phyloP scores from a whole-genome alignment of 1,284 basidiomycete species.

The Melampsora americana region DNA sequence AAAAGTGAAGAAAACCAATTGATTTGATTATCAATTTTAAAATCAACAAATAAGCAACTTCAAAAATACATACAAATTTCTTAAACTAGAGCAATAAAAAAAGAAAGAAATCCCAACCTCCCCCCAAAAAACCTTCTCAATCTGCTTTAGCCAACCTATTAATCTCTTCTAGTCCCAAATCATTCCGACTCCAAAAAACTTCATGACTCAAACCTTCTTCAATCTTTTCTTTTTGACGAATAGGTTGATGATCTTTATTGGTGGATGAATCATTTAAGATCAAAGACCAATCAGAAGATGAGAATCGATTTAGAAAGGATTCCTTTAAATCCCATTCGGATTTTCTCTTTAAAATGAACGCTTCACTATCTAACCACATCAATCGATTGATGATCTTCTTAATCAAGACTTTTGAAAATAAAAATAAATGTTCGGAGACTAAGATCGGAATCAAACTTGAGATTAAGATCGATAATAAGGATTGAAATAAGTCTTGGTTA shows the following conservation, averaged over 20 bases:
- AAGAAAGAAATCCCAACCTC: no score
- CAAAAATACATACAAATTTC: no score
- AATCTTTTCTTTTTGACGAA: not conserved
- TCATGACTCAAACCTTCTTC: conserved; percentile 6
- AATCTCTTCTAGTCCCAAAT: conserved; percentile 24
- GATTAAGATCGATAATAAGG: conserved; percentile 45
- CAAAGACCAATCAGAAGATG: not conserved
- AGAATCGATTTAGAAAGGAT: conserved; percentile 21
- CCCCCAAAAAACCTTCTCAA: not conserved
- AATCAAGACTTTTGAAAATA: conserved; percentile 46
- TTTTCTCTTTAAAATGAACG: conserved; percentile 49
- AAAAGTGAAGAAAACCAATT: no score
- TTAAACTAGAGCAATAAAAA: no score
- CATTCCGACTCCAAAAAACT: conserved; percentile 23
- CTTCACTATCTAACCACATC: conserved; percentile 50
- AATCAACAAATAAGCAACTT: no score
- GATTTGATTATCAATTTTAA: no score
- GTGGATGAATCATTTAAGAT: not conserved
- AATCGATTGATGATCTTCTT: conserved; percentile 50
- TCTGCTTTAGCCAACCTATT: conserved; percentile 21
- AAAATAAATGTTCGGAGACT: conserved; percentile 51
- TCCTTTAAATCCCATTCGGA: conserved; percentile 49
- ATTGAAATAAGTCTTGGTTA: not conserved
- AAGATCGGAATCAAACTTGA: conserved; percentile 51
- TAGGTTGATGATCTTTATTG: no score